These are phyloP conservation scores for Gossypium trilobum DNA, from an alignment of 441 rosid genomes.

Conservation along the genomic window DNA sequence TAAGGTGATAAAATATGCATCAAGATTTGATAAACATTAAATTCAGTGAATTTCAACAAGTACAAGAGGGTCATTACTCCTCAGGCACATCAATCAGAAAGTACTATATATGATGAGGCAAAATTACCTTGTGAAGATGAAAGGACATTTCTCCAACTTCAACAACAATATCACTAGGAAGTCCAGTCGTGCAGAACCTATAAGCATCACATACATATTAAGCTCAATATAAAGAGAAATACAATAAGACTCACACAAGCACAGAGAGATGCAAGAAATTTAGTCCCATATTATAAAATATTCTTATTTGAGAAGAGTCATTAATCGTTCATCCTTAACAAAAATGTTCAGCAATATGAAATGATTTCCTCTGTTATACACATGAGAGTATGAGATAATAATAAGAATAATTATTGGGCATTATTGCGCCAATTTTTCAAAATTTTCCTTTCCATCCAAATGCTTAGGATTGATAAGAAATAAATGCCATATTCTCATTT, in stretches of 20 bases:
- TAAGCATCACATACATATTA: slow-evolving; percentile 7
- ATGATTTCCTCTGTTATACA: neutral
- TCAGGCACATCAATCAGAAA: neutral
- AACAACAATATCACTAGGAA: slow-evolving; percentile 80
- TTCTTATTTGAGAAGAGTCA: neutral
- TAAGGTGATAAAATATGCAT: neutral
- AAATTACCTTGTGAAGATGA: slow-evolving; percentile 92
- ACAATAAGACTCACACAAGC: neutral
- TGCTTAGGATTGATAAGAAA: neutral
- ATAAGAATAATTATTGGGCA: too few species aligned
- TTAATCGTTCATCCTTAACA: neutral
- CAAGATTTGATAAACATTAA: neutral
- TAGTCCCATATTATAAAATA: neutral
- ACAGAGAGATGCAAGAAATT: neutral
- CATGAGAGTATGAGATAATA: neutral
- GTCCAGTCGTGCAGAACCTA: slow-evolving; percentile 96
- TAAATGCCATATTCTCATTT: neutral
- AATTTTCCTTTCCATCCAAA: neutral
- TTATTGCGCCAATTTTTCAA: neutral
- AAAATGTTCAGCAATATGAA: neutral
- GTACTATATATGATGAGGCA: neutral
- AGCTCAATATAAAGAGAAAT: neutral
- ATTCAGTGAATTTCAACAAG: slow-evolving; percentile 6
- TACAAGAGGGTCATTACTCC: neutral
- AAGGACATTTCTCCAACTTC: slow-evolving; percentile 92